Evolutionary conservation across 2,329 filamentous ascomycete species (phyloP).

Genomic region (Xylariaceae sp.): DNA sequence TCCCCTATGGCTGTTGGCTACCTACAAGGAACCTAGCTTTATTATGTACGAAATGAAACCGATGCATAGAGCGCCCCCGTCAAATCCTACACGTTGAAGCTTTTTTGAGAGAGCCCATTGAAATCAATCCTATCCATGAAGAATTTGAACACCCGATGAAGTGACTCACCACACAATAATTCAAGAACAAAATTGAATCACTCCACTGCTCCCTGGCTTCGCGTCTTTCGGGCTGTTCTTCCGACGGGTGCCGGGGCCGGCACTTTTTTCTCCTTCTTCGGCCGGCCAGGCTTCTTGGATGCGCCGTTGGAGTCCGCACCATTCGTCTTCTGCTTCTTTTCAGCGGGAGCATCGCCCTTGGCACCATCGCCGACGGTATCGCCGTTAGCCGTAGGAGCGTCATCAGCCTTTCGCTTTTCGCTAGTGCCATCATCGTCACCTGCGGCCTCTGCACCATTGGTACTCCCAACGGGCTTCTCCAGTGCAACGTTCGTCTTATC

Average conservation of each 20-base stretch:
- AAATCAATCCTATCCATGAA: too few relatives aligned
- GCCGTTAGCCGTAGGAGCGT: conserved; percentile 12
- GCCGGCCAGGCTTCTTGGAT: conserved; percentile 29
- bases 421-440: conserved; percentile 12
- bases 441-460: conserved; percentile 10
- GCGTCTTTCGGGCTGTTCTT: conserved; percentile 33
- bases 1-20: too few relatives aligned
- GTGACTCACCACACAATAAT: conserved; percentile 5
- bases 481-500: conserved; percentile 12
- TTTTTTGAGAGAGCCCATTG: too few relatives aligned
- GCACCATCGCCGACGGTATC: conserved; percentile 7
- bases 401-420: conserved; percentile 25
- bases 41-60: too few relatives aligned
- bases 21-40: too few relatives aligned
- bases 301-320: conserved; percentile 23
- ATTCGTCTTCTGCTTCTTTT: conserved; percentile 39
- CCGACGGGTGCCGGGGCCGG: conserved; percentile 26
- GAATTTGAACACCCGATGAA: too few relatives aligned
- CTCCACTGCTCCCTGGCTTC: conserved; percentile 29
- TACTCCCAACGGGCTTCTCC: conserved; percentile 17
- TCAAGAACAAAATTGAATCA: too few relatives aligned
- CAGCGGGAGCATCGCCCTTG: conserved; percentile 22
- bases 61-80: too few relatives aligned
- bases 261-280: conserved; percentile 31
- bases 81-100: too few relatives aligned